A percentile compares a stretch with the other conserved stretches of the same genome.
phyloP scores from a whole-genome alignment of 2,329 filamentous ascomycete genomes.

The Arthrobotrys conoides region DNA sequence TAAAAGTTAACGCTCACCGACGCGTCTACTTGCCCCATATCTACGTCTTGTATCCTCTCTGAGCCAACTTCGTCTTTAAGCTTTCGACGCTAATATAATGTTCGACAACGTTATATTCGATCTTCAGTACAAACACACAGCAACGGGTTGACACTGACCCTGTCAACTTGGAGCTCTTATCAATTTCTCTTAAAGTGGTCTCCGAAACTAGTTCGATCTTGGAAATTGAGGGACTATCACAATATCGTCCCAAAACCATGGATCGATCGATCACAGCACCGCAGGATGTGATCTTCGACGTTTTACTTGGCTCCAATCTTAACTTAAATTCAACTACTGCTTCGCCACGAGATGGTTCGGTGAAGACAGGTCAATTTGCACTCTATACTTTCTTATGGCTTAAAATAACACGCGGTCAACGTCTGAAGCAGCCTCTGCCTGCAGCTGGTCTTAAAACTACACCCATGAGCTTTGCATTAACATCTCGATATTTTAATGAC shows the following conservation, averaged over 20 bases:
- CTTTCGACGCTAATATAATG: neutral
- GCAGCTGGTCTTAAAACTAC: no score
- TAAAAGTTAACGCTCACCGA: no score
- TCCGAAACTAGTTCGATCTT: neutral
- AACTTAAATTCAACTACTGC: neutral
- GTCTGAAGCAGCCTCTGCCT: neutral
- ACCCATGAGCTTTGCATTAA: no score
- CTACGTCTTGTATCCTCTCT: no score
- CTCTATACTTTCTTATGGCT: no score
- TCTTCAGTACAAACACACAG: neutral
- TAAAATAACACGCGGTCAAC: neutral
- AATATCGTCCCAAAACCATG: conserved; percentile 22
- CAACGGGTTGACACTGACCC: neutral
- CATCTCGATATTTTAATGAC: no score
- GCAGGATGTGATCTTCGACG: neutral
- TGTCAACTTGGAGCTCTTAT: no score
- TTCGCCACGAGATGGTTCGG: no score
- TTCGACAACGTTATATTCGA: neutral
- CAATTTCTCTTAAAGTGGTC: neutral
- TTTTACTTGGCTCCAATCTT: neutral
- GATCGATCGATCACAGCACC: neutral
- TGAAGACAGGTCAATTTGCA: no score
- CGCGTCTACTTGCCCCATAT: no score
- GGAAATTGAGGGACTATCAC: conserved; percentile 22
- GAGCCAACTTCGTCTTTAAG: no score